Evolutionary conservation across 768 basidiomycete species (phyloP).

Genomic region (Termitomyces sp.): DNA sequence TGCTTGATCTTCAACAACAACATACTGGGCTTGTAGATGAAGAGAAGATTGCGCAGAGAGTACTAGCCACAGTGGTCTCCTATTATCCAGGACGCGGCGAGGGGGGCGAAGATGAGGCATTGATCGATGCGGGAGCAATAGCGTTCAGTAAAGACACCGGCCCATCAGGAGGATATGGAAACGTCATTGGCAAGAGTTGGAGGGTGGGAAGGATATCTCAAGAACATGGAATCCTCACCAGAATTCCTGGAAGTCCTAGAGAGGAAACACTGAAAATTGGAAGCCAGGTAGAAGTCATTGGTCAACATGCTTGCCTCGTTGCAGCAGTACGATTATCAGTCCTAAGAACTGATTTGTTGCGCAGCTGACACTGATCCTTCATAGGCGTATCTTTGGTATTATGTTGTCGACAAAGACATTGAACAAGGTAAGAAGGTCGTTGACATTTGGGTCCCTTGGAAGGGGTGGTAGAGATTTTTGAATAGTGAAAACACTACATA

Average conservation of each 20-base stretch:
- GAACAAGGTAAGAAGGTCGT: constrained; percentile 50
- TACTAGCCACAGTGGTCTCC: constrained; percentile 73
- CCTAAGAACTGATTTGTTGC: background rate
- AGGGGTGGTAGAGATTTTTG: constrained; percentile 62
- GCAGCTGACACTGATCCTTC: background rate
- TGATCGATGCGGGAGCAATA: constrained; percentile 79
- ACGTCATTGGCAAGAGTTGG: constrained; percentile 65
- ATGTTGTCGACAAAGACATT: constrained; percentile 66
- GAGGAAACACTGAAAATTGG: constrained; percentile 45
- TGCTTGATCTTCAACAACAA: constrained; percentile 81
- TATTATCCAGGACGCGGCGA: constrained; percentile 67
- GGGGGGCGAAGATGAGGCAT: constrained; percentile 62
- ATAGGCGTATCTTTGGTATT: constrained; percentile 74
- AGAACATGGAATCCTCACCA: constrained; percentile 71
- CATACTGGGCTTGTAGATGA: constrained; percentile 62
- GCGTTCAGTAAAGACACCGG: constrained; percentile 88
- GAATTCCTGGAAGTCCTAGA: constrained; percentile 17
- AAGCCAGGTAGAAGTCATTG: constrained; percentile 64
- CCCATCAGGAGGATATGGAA: constrained; percentile 64
- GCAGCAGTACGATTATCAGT: constrained; percentile 43
- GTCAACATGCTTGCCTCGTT: constrained; percentile 84
- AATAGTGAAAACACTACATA: background rate
- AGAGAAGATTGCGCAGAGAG: constrained; percentile 56
- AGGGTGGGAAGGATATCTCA: constrained; percentile 61
- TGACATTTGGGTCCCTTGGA: constrained; percentile 89